A percentile compares a stretch with the other conserved stretches of the same genome.
Evolutionary conservation across 192 early-diverging fungal genomes (phyloP).

Genomic region (Coemansia sp.): DNA sequence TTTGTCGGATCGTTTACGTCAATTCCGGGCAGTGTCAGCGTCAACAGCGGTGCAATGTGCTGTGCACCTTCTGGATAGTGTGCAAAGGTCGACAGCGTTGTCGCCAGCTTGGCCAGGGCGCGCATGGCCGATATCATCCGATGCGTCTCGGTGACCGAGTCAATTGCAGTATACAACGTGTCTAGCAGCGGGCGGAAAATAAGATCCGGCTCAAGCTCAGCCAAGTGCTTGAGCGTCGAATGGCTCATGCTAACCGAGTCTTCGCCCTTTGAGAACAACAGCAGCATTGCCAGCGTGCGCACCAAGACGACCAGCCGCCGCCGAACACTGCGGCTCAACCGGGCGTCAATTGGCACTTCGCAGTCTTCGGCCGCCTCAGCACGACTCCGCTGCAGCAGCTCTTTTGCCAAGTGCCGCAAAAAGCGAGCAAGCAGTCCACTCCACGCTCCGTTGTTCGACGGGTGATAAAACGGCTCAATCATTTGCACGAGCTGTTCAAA

Average conservation of each 20-base stretch:
- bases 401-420: slow-evolving; percentile 61
- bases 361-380: slow-evolving; percentile 28
- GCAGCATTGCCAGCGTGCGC: slow-evolving; percentile 44
- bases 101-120: slow-evolving; percentile 65
- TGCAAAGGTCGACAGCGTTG: slow-evolving; percentile 70
- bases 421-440: slow-evolving; percentile 71
- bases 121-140: slow-evolving; percentile 83
- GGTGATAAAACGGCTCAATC: slow-evolving; percentile 86
- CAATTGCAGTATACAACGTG: slow-evolving; percentile 82
- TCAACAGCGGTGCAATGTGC: slow-evolving; percentile 74
- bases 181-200: slow-evolving; percentile 83
- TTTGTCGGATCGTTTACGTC: slow-evolving; percentile 92
- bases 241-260: slow-evolving; percentile 44
- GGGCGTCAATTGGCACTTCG: slow-evolving; percentile 17
- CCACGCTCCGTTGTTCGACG: slow-evolving; percentile 90
- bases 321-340: slow-evolving; percentile 33
- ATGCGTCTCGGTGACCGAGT: slow-evolving; percentile 74
- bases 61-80: slow-evolving; percentile 85
- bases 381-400: slow-evolving; percentile 64
- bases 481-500: slow-evolving; percentile 78
- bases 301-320: slow-evolving; percentile 44
- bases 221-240: slow-evolving; percentile 49
- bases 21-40: slow-evolving; percentile 82
- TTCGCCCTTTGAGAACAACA: slow-evolving; percentile 52
- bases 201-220: slow-evolving; percentile 69